Base-by-base conservation (phyloP, 441 rosid genomes). In the Arabidopsis hybrid region DNA sequence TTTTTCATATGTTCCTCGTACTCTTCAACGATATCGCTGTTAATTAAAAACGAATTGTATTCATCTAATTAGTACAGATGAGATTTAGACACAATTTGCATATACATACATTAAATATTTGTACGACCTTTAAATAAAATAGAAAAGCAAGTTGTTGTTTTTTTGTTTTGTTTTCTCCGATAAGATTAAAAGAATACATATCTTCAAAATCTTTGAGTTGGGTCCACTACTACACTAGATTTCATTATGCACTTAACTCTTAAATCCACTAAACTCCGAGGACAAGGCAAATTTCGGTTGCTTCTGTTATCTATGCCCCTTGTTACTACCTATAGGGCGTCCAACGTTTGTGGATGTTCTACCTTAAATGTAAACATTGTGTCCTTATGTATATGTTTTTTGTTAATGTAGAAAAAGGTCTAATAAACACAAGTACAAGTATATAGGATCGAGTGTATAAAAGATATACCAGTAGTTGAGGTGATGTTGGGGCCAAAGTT, bases 1-100 rank as follows among this genome's bases (percentile, higher is more conserved):
- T 69, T 85, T 77, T 88, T 83, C 96, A 91, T 88, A 68, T 82
- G 88, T 62, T 81, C 77, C 72, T 88, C 81, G 84, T 92, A 91
- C 74, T 81, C 85, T 70, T 84, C 84, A 32, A 89, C 82, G 10
- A 75, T 77, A 45, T 81, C 86, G 80, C 99, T 95, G 84, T 36
- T 73, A 53, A 26, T 53, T 14, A 14, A 31, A 49, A 16, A 72
- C 52, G 59, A 69, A 18, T 60, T 59, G 65, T 31, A 51, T 43
- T 43, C 35, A 40, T n/a, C 45, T 42, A 52, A 60, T 60, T 60
- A 67, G 61, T 60, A 67, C 62, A 59, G 1, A 58, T 74, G 52
- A 46, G 53, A 32, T 50, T 65, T 49, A 65, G 1, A 18, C 34
- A 21, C 26, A 21, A 21, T 21, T 21, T 21, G 26, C 26, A 21